phyloP scores from a whole-genome alignment of 495 filamentous ascomycete species.

The Penicillium coprophilum region DNA sequence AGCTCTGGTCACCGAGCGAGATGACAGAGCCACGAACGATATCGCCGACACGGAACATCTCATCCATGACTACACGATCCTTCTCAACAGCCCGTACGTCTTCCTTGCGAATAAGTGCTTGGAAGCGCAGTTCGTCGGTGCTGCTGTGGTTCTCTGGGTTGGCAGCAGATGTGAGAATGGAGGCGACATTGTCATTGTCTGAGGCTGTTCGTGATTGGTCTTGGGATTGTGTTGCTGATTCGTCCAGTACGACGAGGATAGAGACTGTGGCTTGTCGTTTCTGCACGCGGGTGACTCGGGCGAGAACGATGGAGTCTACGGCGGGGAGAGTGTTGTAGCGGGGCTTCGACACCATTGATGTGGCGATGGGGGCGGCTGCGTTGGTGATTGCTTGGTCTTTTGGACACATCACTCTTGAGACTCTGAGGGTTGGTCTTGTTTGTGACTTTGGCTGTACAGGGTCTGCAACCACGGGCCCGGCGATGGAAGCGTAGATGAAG shows the following conservation, averaged over 20 bases:
- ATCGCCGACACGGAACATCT: slow-evolving; percentile 92
- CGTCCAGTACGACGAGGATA: slow-evolving; percentile 74
- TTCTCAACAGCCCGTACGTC: slow-evolving; percentile 95
- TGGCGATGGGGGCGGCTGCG: slow-evolving; percentile 30
- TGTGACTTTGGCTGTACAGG: slow-evolving; percentile 46
- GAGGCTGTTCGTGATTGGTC: slow-evolving; percentile 37
- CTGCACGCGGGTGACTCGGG: slow-evolving; percentile 78
- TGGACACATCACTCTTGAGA: slow-evolving; percentile 39
- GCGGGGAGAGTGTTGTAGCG: slow-evolving; percentile 72
- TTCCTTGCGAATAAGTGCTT: slow-evolving; percentile 65
- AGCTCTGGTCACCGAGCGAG: slow-evolving; percentile 86
- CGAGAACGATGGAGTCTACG: slow-evolving; percentile 77
- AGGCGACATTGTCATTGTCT: slow-evolving; percentile 51
- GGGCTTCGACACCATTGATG: slow-evolving; percentile 24
- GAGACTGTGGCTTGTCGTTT: slow-evolving; percentile 77
- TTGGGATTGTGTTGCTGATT: slow-evolving; percentile 37
- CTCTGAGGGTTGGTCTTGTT: slow-evolving; percentile 56
- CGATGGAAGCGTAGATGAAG: slow-evolving; percentile 72
- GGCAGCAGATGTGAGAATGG: slow-evolving; percentile 43
- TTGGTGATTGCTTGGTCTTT: slow-evolving; percentile 1
- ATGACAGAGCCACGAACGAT: slow-evolving; percentile 88
- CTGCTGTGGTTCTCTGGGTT: slow-evolving; percentile 49
- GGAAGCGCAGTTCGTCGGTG: slow-evolving; percentile 51
- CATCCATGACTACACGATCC: slow-evolving; percentile 84
- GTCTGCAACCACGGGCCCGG: slow-evolving; percentile 56